These are phyloP conservation scores for Sporobolomyces roseus DNA, from an alignment of 768 basidiomycete species.

Conservation along the genomic window DNA sequence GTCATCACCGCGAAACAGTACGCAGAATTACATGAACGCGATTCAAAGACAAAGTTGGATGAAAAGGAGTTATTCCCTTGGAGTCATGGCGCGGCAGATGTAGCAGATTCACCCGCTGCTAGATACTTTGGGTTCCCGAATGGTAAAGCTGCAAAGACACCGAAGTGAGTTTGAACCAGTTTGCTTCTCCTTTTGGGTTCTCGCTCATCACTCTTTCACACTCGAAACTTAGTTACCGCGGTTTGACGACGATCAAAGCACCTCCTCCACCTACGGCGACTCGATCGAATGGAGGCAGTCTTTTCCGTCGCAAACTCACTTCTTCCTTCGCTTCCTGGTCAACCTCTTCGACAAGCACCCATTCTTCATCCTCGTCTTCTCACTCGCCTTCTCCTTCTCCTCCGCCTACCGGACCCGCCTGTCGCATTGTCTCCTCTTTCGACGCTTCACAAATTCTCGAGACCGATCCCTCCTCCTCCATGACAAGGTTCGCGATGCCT, in stretches of 20 bases:
- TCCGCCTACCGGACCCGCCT: constrained; percentile 18
- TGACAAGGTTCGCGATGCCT: constrained; percentile 14
- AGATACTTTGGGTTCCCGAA: constrained; percentile 61
- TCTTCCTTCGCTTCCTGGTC: constrained; percentile 46
- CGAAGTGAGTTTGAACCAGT: constrained; percentile 31
- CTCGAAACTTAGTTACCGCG: constrained; percentile 33
- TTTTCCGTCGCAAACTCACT: constrained; percentile 40
- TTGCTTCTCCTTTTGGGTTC: too few relatives aligned
- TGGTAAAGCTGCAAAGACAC: constrained; percentile 40
- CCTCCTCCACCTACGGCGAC: constrained; percentile 24
- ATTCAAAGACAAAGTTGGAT: constrained; percentile 66
- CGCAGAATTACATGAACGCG: constrained; percentile 60
- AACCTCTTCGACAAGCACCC: constrained; percentile 40
- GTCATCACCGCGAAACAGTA: constrained; percentile 56
- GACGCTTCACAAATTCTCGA: constrained; percentile 40
- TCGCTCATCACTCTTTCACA: too few relatives aligned
- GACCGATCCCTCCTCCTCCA: constrained; percentile 6
- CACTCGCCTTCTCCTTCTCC: constrained; percentile 42
- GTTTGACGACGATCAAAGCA: constrained; percentile 31
- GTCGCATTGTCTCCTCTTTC: constrained; percentile 40
- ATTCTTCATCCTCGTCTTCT: constrained; percentile 31
- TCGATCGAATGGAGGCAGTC: constrained; percentile 23
- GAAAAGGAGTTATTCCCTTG: constrained; percentile 83
- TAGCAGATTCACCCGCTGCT: constrained; percentile 72
- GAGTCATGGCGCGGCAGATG: constrained; percentile 72